These are phyloP conservation scores for Clitocybe nebularis DNA, from an alignment of 1,284 basidiomycete species.

Conservation along the genomic window DNA sequence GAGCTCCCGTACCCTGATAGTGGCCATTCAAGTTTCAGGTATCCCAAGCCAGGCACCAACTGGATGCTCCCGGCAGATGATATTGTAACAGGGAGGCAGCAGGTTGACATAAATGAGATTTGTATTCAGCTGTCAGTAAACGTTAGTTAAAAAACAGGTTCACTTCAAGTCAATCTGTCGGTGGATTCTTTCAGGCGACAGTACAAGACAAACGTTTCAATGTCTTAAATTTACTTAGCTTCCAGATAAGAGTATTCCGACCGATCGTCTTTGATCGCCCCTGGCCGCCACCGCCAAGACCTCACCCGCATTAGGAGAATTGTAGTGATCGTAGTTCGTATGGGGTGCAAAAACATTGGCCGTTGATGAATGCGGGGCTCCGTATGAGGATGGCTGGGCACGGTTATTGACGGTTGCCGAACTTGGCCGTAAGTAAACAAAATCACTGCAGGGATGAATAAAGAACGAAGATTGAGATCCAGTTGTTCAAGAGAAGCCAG, in stretches of 20 bases:
- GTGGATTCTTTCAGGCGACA: neutral
- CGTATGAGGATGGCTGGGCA: neutral
- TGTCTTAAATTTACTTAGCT: neutral
- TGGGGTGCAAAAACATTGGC: neutral
- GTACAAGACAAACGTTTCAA: neutral
- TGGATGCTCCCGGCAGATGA: too few relatives aligned
- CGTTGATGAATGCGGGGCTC: neutral
- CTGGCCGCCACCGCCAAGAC: neutral
- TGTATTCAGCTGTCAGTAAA: too few relatives aligned
- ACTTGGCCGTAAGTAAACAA: too few relatives aligned
- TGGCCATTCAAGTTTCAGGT: neutral
- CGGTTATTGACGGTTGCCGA: neutral
- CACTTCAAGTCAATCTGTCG: too few relatives aligned
- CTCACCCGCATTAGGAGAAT: neutral
- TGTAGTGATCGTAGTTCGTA: neutral
- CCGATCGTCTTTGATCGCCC: neutral
- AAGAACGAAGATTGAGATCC: too few relatives aligned
- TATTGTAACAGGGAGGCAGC: too few relatives aligned
- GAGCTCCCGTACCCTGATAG: too few relatives aligned
- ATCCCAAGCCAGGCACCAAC: neutral
- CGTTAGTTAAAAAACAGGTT: too few relatives aligned
- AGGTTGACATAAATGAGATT: too few relatives aligned
- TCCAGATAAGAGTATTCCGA: too few relatives aligned
- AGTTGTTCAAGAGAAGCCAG: too few relatives aligned
- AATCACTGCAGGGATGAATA: too few relatives aligned